Percentiles rank a stretch among this genome's conserved stretches.
phyloP scores from a whole-genome alignment of 345 rosid species.

The Nasturtium officinale region DNA sequence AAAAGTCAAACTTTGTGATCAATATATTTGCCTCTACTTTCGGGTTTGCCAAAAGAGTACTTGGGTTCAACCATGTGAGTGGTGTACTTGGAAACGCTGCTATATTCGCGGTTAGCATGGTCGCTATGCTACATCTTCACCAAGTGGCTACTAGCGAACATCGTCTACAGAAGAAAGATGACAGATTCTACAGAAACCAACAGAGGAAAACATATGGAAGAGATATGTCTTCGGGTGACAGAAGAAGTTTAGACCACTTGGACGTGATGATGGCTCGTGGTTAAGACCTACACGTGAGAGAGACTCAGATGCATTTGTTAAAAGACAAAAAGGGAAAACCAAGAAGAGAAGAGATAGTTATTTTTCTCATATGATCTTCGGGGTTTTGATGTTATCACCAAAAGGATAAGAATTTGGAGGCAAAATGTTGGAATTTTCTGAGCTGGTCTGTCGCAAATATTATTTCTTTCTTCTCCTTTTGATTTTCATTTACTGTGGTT shows the following conservation, averaged over 20 bases:
- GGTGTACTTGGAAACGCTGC: constrained; percentile 82
- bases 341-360: constrained; percentile 27
- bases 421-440: constrained; percentile 36
- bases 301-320: not conserved
- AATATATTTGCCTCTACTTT: constrained; percentile 59
- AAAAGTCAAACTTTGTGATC: constrained; percentile 47
- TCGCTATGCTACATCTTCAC: constrained; percentile 73
- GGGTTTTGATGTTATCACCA: not conserved
- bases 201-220: constrained; percentile 44
- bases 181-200: constrained; percentile 39
- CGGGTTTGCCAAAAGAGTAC: constrained; percentile 58
- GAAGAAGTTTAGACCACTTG: constrained; percentile 49
- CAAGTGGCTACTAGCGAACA: constrained; percentile 52
- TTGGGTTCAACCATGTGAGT: constrained; percentile 61
- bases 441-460: constrained; percentile 27
- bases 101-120: constrained; percentile 72
- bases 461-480: constrained; percentile 12
- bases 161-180: constrained; percentile 44
- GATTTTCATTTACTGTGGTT: constrained; percentile 4
- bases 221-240: constrained; percentile 47
- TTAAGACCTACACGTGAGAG: constrained; percentile 46
- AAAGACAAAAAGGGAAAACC: not conserved
- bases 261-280: constrained; percentile 85
- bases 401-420: constrained; percentile 34
- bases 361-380: constrained; percentile 17